Evolutionary conservation across 2,329 filamentous ascomycete species (phyloP).

Genomic region (Xylaria sp.): DNA sequence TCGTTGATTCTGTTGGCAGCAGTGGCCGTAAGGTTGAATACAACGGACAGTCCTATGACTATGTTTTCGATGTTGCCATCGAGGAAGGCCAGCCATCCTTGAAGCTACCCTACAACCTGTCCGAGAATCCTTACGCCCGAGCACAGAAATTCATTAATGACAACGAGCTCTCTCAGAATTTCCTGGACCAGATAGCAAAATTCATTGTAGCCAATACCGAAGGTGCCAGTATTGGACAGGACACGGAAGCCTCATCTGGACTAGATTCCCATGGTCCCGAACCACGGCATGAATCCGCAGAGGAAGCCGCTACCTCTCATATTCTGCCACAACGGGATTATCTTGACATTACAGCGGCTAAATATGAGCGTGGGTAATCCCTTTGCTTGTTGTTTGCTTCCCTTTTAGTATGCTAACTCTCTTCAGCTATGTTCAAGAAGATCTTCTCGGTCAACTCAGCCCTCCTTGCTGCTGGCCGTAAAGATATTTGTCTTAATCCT

Average conservation of each 20-base stretch:
- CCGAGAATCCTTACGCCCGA: conserved; percentile 86
- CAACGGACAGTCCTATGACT: conserved; percentile 86
- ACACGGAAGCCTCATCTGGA: conserved; percentile 43
- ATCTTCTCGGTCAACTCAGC: conserved; percentile 68
- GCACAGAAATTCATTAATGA: conserved; percentile 86
- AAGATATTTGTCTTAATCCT: conserved; percentile 68
- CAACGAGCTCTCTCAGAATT: conserved; percentile 80
- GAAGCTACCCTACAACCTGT: conserved; percentile 90
- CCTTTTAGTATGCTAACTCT: conserved; percentile 3
- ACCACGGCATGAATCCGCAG: conserved; percentile 70
- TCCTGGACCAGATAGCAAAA: conserved; percentile 85
- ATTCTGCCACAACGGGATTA: conserved; percentile 75
- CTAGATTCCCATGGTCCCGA: conserved; percentile 69
- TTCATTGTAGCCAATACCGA: conserved; percentile 90
- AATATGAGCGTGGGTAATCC: conserved; percentile 48
- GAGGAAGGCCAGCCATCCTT: conserved; percentile 89
- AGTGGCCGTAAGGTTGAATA: conserved; percentile 72
- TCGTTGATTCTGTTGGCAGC: conserved; percentile 83
- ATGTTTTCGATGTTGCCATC: conserved; percentile 93
- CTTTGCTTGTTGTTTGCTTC: neutral
- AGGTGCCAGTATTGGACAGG: conserved; percentile 72
- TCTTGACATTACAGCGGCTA: conserved; percentile 69
- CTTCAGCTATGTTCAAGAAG: conserved; percentile 64
- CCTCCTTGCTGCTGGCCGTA: conserved; percentile 64
- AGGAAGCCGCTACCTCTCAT: conserved; percentile 45